Conservation (phyloP, 306 rosid genomes). For the Coriaria nepalensis region DNA sequence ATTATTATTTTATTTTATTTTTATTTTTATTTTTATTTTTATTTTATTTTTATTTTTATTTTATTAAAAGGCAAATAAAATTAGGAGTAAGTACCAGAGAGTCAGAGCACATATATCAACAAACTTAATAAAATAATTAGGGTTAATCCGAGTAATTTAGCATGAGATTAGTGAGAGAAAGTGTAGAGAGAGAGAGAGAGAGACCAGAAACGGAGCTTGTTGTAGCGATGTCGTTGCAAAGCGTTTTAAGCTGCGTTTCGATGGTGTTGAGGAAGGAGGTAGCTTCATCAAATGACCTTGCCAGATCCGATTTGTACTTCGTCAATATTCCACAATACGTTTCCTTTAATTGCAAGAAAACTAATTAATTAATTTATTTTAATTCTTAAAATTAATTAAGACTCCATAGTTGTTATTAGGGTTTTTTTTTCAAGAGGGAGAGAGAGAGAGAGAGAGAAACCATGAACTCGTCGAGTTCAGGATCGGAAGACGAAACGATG, state of each 20-base stretch:
- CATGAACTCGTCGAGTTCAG: conserved; percentile 76
- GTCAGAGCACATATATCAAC: conserved; percentile 3
- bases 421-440: conserved; percentile 5
- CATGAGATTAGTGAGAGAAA: no score
- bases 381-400: no score
- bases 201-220: conserved; percentile 27
- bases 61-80: no score
- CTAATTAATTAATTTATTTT: background rate
- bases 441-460: conserved; percentile 19
- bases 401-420: conserved; percentile 13
- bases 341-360: conserved; percentile 24
- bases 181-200: conserved; percentile 15
- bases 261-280: conserved; percentile 43
- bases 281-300: conserved; percentile 53
- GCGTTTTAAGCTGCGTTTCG: conserved; percentile 50
- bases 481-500: conserved; percentile 32
- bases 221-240: conserved; percentile 17
- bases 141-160: no score
- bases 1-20: no score
- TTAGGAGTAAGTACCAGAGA: no score
- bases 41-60: no score
- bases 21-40: no score
- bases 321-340: conserved; percentile 37
- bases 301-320: conserved; percentile 53
- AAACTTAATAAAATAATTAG: background rate